Evolutionary conservation across 331 rosid species (phyloP), one percentile per base, ranked within the genome.

Genomic region (Cydonia oblonga): DNA sequence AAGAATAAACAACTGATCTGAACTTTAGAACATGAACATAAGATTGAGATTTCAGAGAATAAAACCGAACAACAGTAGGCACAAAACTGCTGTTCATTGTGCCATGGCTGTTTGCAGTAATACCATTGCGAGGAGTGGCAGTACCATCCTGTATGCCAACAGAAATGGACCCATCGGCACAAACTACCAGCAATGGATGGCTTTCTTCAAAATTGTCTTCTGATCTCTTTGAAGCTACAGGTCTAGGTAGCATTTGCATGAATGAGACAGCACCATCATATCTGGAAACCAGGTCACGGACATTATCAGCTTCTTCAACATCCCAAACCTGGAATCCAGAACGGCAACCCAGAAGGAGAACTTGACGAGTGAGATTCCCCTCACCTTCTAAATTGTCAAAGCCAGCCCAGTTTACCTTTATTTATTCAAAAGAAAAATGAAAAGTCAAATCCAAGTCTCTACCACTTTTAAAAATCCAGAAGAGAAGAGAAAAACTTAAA

Each of bases 291-390:
- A 91, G 76, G 77, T 88, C 99, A 5, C 85, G 89, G 58, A 95
- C 90, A 79, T 90, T 91, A 53, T 88, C 82, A 25, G 97, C 93
- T 82, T 95, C 97, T 83, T 95, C 96, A 49, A 91, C 97, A 83
- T 87, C 96, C 99, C 97, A 95, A 79, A 95, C 93, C 79, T 91
- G 97, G 86, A 95, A 95, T 75, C 99, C 99, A 57, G 92, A 91
- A 54, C 76, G 88, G 76, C 83, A 91, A 58, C 97, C 97, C 74
- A 95, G 85, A 79, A 95, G 89, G 53, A 95, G 96, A 66, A 90
- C 97, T 82, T 79, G 87, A 40, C 85, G 90, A 77, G 61, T 63
- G 75, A 72, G 69, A 52, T 70, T 85, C 66, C 86, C 88, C 74
- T 83, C 90, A 20, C 81, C 74, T 87, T 95, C 97, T 86, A 91